Evolutionary conservation across 352 stramenopile genomes (phyloP).

Genomic region (Phytopythium aichiense): DNA sequence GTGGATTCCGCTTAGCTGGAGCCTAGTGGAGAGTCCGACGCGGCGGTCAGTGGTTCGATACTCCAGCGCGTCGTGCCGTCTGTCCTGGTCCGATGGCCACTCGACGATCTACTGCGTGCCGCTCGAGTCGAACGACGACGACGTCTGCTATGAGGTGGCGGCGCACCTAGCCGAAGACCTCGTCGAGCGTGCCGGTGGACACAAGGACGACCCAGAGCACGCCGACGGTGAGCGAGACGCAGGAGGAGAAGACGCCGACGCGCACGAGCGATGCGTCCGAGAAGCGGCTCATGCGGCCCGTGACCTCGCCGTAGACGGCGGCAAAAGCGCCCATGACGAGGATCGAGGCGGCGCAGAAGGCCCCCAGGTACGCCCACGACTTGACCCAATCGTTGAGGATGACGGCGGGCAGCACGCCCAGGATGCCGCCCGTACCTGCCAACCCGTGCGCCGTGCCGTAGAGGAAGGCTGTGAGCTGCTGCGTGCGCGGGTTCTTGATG

Average conservation of each 20-base stretch:
- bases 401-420: constrained; percentile 86
- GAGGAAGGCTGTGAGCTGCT: constrained; percentile 67
- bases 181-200: constrained; percentile 59
- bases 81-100: neutral
- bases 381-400: constrained; percentile 74
- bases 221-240: constrained; percentile 61
- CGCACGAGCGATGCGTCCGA: constrained; percentile 51
- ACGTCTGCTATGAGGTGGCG: neutral
- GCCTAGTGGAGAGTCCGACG: neutral
- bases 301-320: constrained; percentile 69
- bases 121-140: neutral
- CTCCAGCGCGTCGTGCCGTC: no score
- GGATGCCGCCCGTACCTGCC: constrained; percentile 54
- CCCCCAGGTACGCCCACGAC: constrained; percentile 72
- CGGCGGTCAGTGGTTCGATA: neutral
- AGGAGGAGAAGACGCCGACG: constrained; percentile 62
- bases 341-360: constrained; percentile 85
- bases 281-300: constrained; percentile 52
- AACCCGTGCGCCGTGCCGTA: constrained; percentile 88
- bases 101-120: neutral
- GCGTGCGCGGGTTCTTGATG: constrained; percentile 54
- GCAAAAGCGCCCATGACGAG: constrained; percentile 88
- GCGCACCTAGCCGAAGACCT: constrained; percentile 48
- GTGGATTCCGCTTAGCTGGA: neutral
- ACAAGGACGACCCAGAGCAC: constrained; percentile 69